Percentiles rank a stretch among this genome's conserved stretches.
Evolutionary conservation across 2,329 filamentous ascomycete genomes (phyloP).

Genomic region (Paecilomyces dactylethromorphus): DNA sequence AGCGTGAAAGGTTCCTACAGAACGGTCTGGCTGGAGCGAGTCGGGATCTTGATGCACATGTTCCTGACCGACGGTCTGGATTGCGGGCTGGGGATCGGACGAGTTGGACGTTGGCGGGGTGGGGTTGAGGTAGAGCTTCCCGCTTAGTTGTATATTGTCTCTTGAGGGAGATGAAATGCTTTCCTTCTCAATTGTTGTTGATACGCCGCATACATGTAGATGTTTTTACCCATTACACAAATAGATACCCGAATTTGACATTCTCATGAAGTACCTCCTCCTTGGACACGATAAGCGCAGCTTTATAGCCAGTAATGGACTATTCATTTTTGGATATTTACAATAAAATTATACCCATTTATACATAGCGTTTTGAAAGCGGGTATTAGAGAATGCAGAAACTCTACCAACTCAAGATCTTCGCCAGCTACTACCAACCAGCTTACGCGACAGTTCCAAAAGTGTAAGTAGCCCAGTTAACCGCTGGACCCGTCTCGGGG

Average conservation of each 20-base stretch:
- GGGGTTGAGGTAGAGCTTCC: conserved; percentile 25
- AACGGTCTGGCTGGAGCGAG: conserved; percentile 42
- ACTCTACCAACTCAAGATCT: neutral
- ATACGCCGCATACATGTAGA: neutral
- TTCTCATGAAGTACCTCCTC: neutral
- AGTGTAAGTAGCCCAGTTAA: conserved; percentile 40
- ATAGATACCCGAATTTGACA: neutral
- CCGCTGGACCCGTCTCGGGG: conserved; percentile 30
- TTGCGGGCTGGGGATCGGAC: conserved; percentile 37
- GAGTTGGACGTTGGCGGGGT: conserved; percentile 44
- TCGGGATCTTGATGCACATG: conserved; percentile 32
- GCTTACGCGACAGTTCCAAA: conserved; percentile 33
- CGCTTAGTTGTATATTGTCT: neutral
- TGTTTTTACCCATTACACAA: neutral
- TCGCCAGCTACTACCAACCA: neutral
- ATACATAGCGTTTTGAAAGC: neutral
- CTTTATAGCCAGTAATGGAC: no score
- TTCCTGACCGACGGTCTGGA: conserved; percentile 11
- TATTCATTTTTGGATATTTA: neutral
- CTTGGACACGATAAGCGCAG: neutral
- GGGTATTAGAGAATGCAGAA: neutral
- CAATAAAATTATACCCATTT: neutral
- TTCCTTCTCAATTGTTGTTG: neutral
- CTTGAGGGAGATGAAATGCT: neutral
- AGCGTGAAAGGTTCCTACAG: conserved; percentile 56